Conservation (phyloP, 208 protist genomes). For the Trypanosoma theileri region DNA sequence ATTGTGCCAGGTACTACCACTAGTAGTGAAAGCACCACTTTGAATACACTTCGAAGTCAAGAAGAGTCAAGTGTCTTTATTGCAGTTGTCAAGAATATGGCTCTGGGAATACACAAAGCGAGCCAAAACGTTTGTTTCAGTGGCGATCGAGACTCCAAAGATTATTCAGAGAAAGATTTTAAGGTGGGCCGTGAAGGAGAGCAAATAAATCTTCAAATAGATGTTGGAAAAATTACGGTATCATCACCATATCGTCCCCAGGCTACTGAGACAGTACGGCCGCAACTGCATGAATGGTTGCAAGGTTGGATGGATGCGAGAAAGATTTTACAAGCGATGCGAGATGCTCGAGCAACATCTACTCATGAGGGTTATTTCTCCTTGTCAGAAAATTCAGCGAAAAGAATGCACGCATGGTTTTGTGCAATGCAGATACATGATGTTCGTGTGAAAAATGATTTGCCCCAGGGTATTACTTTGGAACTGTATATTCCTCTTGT, state of each 20-base stretch:
- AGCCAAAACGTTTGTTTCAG: too few species aligned
- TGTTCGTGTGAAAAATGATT: constrained; percentile 47
- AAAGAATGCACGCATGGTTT: constrained; percentile 30
- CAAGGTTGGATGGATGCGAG: constrained; percentile 48
- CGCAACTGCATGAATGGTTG: constrained; percentile 70
- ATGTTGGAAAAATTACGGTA: constrained; percentile 44
- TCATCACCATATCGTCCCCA: constrained; percentile 57
- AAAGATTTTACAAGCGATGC: constrained; percentile 9
- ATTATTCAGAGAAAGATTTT: neutral
- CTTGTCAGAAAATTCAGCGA: neutral
- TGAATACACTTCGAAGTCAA: neutral
- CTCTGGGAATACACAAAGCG: constrained; percentile 16
- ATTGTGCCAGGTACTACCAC: constrained; percentile 28
- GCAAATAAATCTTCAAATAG: constrained; percentile 65
- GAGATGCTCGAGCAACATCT: neutral
- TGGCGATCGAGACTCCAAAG: too few species aligned
- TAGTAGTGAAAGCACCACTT: neutral
- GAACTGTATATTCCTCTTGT: constrained; percentile 61
- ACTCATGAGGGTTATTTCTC: neutral
- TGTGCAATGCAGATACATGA: constrained; percentile 57
- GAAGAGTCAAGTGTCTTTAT: constrained; percentile 13
- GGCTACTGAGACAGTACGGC: constrained; percentile 59
- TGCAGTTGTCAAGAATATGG: constrained; percentile 16
- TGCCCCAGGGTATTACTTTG: constrained; percentile 58
- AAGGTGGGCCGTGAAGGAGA: constrained; percentile 19